Evolutionary conservation across 371 early-diverging fungal species (phyloP).

Genomic region (Catenaria anguillulae): DNA sequence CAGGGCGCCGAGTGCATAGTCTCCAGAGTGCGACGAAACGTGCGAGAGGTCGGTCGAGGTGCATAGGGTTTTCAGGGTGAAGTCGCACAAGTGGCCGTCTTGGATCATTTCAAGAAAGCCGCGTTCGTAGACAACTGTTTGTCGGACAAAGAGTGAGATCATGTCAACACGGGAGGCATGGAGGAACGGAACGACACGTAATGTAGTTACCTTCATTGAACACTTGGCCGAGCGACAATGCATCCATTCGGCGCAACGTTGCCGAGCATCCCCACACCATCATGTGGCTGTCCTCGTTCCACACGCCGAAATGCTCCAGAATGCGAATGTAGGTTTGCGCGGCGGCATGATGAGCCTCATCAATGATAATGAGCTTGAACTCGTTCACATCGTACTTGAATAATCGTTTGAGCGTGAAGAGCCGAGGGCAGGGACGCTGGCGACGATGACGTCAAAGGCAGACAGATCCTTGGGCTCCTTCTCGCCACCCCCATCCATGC

Average conservation of each 20-base stretch:
- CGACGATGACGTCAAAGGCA: constrained; percentile 52
- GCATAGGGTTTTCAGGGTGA: constrained; percentile 47
- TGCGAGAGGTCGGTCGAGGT: constrained; percentile 39
- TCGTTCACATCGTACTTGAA: constrained; percentile 45
- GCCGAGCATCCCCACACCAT: constrained; percentile 81
- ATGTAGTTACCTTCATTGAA: constrained; percentile 57
- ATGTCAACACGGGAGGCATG: background rate
- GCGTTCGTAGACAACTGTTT: constrained; percentile 47
- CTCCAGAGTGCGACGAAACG: constrained; percentile 34
- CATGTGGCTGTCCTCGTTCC: constrained; percentile 25
- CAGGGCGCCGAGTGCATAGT: constrained; percentile 44
- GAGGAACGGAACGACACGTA: no score
- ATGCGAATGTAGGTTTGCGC: constrained; percentile 56
- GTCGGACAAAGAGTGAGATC: background rate
- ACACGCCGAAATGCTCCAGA: constrained; percentile 48
- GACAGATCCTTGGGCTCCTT: constrained; percentile 16
- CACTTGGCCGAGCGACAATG: constrained; percentile 38
- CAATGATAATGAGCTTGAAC: constrained; percentile 81
- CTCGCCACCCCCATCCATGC: background rate
- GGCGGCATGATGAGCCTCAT: constrained; percentile 86
- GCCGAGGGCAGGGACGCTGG: constrained; percentile 62
- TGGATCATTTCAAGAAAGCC: constrained; percentile 66
- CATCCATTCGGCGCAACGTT: constrained; percentile 73
- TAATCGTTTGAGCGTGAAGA: constrained; percentile 32
- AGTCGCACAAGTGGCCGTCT: constrained; percentile 52